Conservation (phyloP, 371 early-diverging fungal species). For the Gilbertella persicaria region DNA sequence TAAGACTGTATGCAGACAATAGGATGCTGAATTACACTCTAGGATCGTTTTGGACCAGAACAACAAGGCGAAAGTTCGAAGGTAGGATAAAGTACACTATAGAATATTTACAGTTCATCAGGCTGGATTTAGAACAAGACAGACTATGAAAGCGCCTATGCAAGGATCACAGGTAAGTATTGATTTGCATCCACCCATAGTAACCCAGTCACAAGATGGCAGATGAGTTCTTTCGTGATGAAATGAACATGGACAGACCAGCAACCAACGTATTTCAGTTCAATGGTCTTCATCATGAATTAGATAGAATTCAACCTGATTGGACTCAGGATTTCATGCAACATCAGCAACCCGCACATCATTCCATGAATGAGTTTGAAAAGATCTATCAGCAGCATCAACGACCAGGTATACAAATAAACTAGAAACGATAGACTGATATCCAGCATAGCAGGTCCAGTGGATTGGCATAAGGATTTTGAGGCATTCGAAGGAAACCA, state of each 20-base stretch:
- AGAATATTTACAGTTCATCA: conserved; percentile 3
- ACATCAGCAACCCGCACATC: conserved; percentile 52
- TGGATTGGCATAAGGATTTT: conserved; percentile 52
- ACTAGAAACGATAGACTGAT: background rate
- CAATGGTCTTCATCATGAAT: conserved; percentile 56
- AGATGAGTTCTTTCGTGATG: conserved; percentile 50
- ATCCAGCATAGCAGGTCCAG: too few relatives aligned
- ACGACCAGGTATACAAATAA: conserved; percentile 15
- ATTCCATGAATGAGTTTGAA: conserved; percentile 75
- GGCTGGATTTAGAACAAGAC: conserved; percentile 36
- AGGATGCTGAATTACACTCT: background rate
- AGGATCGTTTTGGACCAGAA: conserved; percentile 66
- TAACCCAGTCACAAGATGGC: too few relatives aligned
- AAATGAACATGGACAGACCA: conserved; percentile 37
- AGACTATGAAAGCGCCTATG: conserved; percentile 5
- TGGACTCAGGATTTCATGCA: conserved; percentile 77
- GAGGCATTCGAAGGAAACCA: conserved; percentile 27
- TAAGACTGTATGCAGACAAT: conserved; percentile 24
- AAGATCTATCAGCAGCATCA: conserved; percentile 50
- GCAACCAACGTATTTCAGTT: conserved; percentile 52
- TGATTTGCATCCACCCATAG: background rate
- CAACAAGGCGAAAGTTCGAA: conserved; percentile 61
- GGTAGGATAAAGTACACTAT: conserved; percentile 24
- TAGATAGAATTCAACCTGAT: conserved; percentile 51
- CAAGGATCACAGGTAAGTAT: conserved; percentile 22